Percentiles rank a stretch among this genome's conserved stretches.
These are phyloP conservation scores for Rhizophora mangle DNA, from an alignment of 345 rosid genomes.

Conservation along the genomic window DNA sequence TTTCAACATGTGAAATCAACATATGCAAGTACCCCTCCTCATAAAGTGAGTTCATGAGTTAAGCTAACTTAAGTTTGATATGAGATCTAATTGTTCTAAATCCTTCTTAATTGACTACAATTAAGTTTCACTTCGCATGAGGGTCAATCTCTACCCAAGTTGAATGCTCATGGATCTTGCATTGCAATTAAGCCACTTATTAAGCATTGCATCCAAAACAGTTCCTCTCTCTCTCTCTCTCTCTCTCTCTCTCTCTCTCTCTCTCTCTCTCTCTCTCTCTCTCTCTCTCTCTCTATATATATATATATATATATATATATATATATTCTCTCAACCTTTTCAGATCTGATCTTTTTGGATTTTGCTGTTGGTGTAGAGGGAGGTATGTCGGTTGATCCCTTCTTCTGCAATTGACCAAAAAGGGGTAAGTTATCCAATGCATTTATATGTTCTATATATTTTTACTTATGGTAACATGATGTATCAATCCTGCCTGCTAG, in stretches of 20 bases:
- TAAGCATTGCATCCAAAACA: too few species aligned
- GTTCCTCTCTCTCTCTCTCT: too few species aligned
- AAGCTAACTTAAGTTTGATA: neutral
- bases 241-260: too few species aligned
- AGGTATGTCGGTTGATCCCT: slow-evolving; percentile 80
- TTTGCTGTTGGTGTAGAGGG: slow-evolving; percentile 64
- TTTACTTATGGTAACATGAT: neutral
- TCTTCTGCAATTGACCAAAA: slow-evolving; percentile 59
- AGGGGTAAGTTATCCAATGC: slow-evolving; percentile 61
- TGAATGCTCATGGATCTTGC: too few species aligned
- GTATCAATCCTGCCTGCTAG: neutral
- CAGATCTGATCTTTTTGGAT: neutral
- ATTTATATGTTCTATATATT: neutral
- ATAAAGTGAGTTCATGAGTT: slow-evolving; percentile 54
- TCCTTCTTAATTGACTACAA: too few species aligned
- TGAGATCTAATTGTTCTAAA: neutral
- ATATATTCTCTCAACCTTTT: neutral
- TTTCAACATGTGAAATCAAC: slow-evolving; percentile 75
- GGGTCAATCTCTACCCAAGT: too few species aligned
- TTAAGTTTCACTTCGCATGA: too few species aligned
- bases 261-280: neutral
- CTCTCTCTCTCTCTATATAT: neutral
- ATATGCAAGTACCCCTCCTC: slow-evolving; percentile 67
- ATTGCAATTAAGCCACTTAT: too few species aligned
- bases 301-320: too few species aligned